These are phyloP conservation scores for Clausena lansium DNA, from an alignment of 345 rosid species.

Conservation along the genomic window DNA sequence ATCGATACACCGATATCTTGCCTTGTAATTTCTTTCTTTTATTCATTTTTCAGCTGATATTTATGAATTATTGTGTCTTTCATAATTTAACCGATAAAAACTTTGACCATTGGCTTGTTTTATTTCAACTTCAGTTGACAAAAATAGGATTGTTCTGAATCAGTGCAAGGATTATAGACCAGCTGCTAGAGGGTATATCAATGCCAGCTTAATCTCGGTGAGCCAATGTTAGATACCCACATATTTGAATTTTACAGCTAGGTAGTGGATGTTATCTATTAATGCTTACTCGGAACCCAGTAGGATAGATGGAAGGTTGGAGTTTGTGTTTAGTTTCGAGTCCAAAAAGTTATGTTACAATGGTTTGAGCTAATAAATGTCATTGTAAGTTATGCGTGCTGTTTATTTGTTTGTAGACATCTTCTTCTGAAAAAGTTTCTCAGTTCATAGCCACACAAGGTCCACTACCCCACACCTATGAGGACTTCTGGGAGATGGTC, in stretches of 20 bases:
- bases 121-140: constrained; percentile 47
- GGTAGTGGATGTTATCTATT: not conserved
- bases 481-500: constrained; percentile 97
- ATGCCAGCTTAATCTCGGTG: constrained; percentile 82
- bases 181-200: constrained; percentile 71
- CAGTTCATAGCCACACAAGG: constrained; percentile 92
- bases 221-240: not conserved
- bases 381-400: not conserved
- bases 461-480: constrained; percentile 67
- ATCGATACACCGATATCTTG: constrained; percentile 65
- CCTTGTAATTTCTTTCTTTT: constrained; percentile 49
- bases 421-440: constrained; percentile 57
- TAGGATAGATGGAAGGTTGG: not conserved
- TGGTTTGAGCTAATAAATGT: not conserved
- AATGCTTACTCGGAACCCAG: not conserved
- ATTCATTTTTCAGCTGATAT: not conserved
- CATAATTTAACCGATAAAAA: too few relatives aligned
- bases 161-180: constrained; percentile 64
- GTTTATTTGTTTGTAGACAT: constrained; percentile 44
- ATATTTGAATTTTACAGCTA: not conserved
- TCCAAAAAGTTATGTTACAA: not conserved
- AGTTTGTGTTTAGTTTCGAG: not conserved
- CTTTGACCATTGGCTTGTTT: not conserved
- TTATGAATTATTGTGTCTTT: not conserved
- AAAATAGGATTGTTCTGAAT: constrained; percentile 65